Percentiles rank a stretch among this genome's conserved stretches.
Evolutionary conservation across 2,329 filamentous ascomycete genomes (phyloP).

Genomic region (Colletotrichum gloeosporioides): DNA sequence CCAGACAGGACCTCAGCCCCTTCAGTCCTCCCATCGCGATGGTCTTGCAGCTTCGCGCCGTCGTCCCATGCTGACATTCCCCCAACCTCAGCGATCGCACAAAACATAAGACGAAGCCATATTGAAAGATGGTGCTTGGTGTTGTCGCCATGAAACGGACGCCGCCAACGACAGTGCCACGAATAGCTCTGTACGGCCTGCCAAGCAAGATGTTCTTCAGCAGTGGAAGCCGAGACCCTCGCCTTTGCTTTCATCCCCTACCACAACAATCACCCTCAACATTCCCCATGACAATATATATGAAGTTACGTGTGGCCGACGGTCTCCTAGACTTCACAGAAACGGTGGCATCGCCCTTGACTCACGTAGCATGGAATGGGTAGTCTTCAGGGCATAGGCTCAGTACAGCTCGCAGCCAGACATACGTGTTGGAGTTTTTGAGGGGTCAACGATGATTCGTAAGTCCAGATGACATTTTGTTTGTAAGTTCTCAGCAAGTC

Average conservation of each 20-base stretch:
- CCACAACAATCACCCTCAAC: not conserved
- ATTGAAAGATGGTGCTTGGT: not conserved
- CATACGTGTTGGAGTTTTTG: not conserved
- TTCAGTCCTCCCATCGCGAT: not conserved
- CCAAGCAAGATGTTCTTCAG: not conserved
- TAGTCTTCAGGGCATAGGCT: not conserved
- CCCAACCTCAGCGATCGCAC: not conserved
- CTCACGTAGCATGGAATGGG: not conserved
- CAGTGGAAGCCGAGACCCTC: not conserved
- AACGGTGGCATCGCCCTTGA: not conserved
- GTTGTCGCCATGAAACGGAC: not conserved
- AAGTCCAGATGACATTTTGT: not conserved
- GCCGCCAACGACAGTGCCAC: not conserved
- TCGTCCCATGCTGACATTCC: not conserved
- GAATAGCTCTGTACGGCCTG: not conserved
- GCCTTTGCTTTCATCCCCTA: not conserved
- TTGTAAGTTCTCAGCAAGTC: not conserved
- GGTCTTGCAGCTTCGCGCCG: not conserved
- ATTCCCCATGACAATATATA: not conserved
- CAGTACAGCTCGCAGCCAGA: not conserved
- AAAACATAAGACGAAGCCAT: not conserved
- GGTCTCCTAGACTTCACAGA: not conserved
- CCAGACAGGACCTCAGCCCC: too few species aligned
- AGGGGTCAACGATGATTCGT: not conserved
- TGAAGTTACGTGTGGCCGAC: not conserved